Conservation (phyloP, 495 filamentous ascomycete species). For the Clohesyomyces aquaticus region DNA sequence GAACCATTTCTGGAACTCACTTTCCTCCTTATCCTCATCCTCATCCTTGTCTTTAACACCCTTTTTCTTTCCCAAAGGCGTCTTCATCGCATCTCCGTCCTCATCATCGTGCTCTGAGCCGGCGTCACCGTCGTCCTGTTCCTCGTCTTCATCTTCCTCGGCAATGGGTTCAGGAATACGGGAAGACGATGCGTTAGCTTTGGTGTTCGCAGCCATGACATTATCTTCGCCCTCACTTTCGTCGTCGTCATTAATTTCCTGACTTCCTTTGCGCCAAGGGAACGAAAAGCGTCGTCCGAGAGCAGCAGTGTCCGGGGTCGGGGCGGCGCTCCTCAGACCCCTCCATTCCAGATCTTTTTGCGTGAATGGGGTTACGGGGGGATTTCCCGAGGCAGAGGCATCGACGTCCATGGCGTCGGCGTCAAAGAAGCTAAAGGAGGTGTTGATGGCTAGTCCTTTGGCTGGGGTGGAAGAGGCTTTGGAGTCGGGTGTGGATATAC, state of each 20-base stretch:
- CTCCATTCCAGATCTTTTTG: constrained; percentile 75
- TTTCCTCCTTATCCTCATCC: constrained; percentile 55
- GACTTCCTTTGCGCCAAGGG: constrained; percentile 35
- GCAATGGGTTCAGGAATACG: constrained; percentile 40
- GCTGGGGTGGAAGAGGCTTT: constrained; percentile 48
- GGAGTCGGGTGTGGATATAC: constrained; percentile 10
- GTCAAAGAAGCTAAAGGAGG: constrained; percentile 67
- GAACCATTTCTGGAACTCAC: constrained; percentile 86
- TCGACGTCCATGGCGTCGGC: constrained; percentile 49
- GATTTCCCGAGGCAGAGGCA: constrained; percentile 45
- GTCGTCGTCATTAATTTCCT: constrained; percentile 38
- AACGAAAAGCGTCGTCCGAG: constrained; percentile 59
- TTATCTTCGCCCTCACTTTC: constrained; percentile 47
- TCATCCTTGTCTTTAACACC: constrained; percentile 33
- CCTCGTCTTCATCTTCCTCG: constrained; percentile 44
- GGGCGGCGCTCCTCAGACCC: constrained; percentile 79
- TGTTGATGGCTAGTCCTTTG: constrained; percentile 52
- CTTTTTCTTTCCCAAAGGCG: constrained; percentile 24
- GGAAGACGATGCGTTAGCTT: constrained; percentile 26
- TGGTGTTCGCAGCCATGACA: constrained; percentile 42
- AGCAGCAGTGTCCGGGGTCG: constrained; percentile 91
- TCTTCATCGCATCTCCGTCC: constrained; percentile 26
- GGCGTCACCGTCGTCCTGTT: constrained; percentile 22
- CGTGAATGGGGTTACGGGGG: constrained; percentile 78
- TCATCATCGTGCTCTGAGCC: constrained; percentile 47